phyloP scores from a whole-genome alignment of 2,329 filamentous ascomycete genomes.

The Sporothrix euskadiensis region DNA sequence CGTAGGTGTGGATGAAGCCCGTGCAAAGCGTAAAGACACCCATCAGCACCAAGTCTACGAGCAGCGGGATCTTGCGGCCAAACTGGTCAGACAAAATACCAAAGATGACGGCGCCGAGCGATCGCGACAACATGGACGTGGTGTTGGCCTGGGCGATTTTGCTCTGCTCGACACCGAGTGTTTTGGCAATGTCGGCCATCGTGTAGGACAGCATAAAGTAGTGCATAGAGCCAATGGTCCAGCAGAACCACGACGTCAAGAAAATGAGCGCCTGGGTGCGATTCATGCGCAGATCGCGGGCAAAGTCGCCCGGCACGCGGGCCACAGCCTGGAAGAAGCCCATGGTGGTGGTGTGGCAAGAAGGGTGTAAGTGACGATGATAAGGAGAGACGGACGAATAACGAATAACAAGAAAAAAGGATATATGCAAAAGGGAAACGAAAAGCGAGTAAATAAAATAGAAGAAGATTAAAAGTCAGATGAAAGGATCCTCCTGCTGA shows the following conservation, averaged over 20 bases:
- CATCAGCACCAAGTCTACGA: constrained; percentile 9
- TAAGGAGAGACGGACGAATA: background rate
- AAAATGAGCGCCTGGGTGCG: constrained; percentile 18
- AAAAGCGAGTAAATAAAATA: background rate
- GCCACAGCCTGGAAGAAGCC: constrained; percentile 6
- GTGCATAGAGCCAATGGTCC: constrained; percentile 24
- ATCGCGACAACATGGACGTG: constrained; percentile 13
- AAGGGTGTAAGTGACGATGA: background rate
- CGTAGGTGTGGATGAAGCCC: constrained; percentile 18
- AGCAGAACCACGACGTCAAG: constrained; percentile 22
- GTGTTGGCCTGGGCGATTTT: constrained; percentile 24
- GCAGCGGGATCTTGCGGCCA: constrained; percentile 18
- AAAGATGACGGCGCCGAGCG: constrained; percentile 11
- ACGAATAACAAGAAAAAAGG: background rate
- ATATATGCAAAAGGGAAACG: background rate
- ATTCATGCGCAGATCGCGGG: constrained; percentile 17
- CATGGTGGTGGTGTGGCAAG: background rate
- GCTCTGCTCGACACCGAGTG: constrained; percentile 15
- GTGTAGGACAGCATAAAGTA: constrained; percentile 19
- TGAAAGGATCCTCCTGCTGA: background rate
- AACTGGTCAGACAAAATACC: constrained; percentile 17
- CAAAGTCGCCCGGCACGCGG: constrained; percentile 15
- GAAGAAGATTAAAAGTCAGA: background rate
- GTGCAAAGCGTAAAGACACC: constrained; percentile 22
- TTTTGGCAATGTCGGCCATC: background rate